Evolutionary conservation across 257 asterid genomes (phyloP).

Genomic region (Phtheirospermum japonicum): DNA sequence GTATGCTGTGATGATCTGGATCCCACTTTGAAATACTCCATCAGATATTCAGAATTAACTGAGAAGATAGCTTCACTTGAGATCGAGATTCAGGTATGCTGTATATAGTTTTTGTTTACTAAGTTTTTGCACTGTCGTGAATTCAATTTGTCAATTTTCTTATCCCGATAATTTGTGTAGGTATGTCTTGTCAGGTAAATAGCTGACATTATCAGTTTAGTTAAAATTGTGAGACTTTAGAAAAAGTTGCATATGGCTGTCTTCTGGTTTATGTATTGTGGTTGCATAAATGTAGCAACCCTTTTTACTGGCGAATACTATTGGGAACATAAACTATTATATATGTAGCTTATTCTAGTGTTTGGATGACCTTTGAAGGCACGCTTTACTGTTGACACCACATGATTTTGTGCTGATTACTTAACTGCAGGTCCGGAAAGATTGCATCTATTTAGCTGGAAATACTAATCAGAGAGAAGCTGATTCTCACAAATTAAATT

Average conservation of each 20-base stretch:
- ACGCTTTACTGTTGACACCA: constrained; percentile 7
- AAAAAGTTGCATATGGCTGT: neutral
- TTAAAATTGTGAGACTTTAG: neutral
- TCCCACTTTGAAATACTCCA: constrained; percentile 66
- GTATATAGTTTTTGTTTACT: too few species aligned
- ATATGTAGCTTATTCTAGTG: neutral
- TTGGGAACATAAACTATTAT: neutral
- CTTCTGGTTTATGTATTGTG: neutral
- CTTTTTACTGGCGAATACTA: neutral
- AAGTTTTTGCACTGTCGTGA: too few species aligned
- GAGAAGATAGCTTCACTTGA: constrained; percentile 71
- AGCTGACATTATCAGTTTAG: neutral
- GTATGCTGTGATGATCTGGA: constrained; percentile 65
- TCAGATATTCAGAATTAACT: constrained; percentile 58
- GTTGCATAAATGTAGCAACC: neutral
- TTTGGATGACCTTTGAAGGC: constrained; percentile 1
- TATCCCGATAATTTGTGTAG: neutral
- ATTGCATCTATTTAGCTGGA: constrained; percentile 73
- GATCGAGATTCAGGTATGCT: constrained; percentile 68
- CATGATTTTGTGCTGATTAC: constrained; percentile 19
- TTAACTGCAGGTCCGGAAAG: constrained; percentile 55
- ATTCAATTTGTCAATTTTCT: neutral
- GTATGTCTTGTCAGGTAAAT: neutral
- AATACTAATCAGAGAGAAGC: constrained; percentile 46
- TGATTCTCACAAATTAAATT: constrained; percentile 34